Conservation (phyloP, 345 rosid species). For the Iberis pinnata region DNA sequence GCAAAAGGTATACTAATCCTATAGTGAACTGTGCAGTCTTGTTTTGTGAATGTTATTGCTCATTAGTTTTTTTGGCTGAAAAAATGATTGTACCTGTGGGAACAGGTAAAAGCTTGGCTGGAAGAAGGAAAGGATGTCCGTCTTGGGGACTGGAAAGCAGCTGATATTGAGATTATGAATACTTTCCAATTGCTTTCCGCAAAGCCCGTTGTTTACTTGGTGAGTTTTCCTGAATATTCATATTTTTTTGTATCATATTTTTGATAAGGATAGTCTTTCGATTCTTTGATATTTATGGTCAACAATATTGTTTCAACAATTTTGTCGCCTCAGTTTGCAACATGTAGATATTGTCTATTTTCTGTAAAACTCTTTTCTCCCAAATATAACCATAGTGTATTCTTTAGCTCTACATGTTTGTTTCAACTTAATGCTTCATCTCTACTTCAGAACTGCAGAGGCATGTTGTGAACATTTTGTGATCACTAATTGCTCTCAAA, state of each 20-base stretch:
- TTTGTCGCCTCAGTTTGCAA: neutral
- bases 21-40: conserved; percentile 5
- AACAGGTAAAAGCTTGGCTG: conserved; percentile 76
- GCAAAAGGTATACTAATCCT: conserved; percentile 28
- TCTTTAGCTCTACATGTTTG: neutral
- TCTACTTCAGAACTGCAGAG: neutral
- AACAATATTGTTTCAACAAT: neutral
- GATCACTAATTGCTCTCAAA: conserved; percentile 8
- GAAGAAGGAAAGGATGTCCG: conserved; percentile 83
- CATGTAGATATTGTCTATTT: neutral
- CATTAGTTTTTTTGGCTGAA: neutral
- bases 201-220: conserved; percentile 96
- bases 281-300: conserved; percentile 13
- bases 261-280: neutral
- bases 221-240: conserved; percentile 24
- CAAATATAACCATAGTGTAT: neutral
- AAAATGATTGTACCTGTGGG: conserved; percentile 16
- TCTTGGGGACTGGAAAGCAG: conserved; percentile 94
- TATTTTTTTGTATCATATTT: neutral
- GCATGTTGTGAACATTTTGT: conserved; percentile 6
- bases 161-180: conserved; percentile 87
- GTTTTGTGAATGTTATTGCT: neutral
- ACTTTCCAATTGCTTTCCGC: conserved; percentile 94
- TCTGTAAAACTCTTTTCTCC: neutral
- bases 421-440: conserved; percentile 4